Evolutionary conservation across 257 asterid genomes (phyloP).

Genomic region (Solanum ahanhuiri): DNA sequence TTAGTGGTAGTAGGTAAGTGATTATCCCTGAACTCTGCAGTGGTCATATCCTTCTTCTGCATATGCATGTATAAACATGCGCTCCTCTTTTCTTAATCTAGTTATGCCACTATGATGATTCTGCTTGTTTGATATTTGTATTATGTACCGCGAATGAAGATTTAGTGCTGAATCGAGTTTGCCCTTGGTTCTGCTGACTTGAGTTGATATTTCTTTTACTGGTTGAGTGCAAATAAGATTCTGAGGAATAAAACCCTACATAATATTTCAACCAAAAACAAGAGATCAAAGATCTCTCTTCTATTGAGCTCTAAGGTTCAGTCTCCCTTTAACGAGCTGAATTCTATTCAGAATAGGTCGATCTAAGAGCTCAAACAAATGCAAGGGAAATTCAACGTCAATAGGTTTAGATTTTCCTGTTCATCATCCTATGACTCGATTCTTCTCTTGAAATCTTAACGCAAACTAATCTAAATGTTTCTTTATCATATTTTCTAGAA

Average conservation of each 20-base stretch:
- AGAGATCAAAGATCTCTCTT: too few relatives aligned
- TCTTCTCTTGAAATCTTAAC: background rate
- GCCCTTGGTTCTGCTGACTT: too few relatives aligned
- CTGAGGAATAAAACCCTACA: too few relatives aligned
- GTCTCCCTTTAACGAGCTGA: too few relatives aligned
- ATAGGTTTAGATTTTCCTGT: too few relatives aligned
- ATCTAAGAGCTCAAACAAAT: too few relatives aligned
- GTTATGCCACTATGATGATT: background rate
- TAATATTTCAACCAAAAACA: too few relatives aligned
- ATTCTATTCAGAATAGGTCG: too few relatives aligned
- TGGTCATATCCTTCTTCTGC: background rate
- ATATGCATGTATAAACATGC: background rate
- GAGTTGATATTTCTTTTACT: too few relatives aligned
- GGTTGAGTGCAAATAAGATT: background rate
- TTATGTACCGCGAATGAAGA: background rate
- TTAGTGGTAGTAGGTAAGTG: slow-evolving; percentile 90
- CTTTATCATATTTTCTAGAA: background rate
- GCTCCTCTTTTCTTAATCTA: background rate
- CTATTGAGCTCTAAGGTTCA: too few relatives aligned
- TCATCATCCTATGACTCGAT: background rate
- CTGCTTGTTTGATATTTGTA: background rate
- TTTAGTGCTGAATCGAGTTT: background rate
- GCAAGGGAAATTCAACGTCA: too few relatives aligned
- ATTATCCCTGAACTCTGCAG: background rate
- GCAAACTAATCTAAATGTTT: background rate